A percentile compares a stretch with the other conserved stretches of the same genome.
Conservation (phyloP, 164 flowering plant genomes). For the Pachysandra terminalis region DNA sequence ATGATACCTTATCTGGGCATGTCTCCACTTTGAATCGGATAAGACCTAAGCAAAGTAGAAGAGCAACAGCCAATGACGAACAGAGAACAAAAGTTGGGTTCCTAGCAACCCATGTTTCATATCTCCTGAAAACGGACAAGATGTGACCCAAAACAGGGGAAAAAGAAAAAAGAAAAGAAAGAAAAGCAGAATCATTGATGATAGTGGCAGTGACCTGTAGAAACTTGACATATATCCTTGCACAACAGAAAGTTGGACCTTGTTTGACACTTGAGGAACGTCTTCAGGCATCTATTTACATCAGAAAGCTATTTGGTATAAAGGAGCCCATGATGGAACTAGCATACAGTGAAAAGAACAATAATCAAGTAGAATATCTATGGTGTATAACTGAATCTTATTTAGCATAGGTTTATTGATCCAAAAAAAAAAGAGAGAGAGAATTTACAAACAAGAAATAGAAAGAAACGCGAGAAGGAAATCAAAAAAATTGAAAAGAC, state of each 20-base stretch:
- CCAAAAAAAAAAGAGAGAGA: no score
- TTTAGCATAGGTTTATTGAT: no score
- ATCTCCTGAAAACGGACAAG: constrained; percentile 53
- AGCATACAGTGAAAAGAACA: not conserved
- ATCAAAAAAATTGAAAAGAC: no score
- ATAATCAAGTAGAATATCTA: no score
- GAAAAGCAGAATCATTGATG: not conserved
- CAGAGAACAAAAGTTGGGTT: constrained; percentile 71
- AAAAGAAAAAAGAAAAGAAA: not conserved
- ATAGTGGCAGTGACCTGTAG: constrained; percentile 56
- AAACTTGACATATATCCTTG: constrained; percentile 84
- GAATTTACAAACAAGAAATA: no score
- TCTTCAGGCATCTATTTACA: constrained; percentile 53
- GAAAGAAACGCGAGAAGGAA: no score
- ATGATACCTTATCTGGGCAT: constrained; percentile 86
- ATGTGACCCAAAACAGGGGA: not conserved
- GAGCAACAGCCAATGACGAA: constrained; percentile 66
- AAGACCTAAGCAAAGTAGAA: constrained; percentile 83
- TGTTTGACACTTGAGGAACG: constrained; percentile 40
- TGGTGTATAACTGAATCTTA: no score
- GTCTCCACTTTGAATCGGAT: constrained; percentile 92
- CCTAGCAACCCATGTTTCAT: constrained; percentile 92
- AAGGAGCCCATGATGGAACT: not conserved
- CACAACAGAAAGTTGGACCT: constrained; percentile 64
- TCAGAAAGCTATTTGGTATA: not conserved